A percentile compares a stretch with the other conserved stretches of the same genome.
These are phyloP conservation scores for Diaporthe sp. DNA, from an alignment of 2,329 filamentous ascomycete genomes.

Conservation along the genomic window DNA sequence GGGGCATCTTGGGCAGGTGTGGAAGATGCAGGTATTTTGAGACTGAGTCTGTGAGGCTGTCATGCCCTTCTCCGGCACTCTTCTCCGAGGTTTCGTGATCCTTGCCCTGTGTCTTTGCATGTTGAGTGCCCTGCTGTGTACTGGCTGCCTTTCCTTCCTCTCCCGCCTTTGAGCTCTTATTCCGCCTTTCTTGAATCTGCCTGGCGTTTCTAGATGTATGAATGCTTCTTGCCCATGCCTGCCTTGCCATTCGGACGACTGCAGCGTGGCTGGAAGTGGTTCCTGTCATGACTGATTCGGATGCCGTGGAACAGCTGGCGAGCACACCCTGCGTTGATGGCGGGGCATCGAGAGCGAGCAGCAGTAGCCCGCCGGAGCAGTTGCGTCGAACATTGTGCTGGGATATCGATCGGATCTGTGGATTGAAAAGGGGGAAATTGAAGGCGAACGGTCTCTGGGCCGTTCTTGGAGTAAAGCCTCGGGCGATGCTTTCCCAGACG, in stretches of 20 bases:
- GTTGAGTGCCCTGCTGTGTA: conserved; percentile 33
- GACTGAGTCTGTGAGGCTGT: conserved; percentile 61
- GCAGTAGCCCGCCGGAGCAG: conserved; percentile 68
- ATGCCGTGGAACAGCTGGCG: conserved; percentile 55
- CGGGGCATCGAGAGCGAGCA: conserved; percentile 61
- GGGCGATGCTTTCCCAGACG: conserved; percentile 39
- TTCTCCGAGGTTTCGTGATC: conserved; percentile 54
- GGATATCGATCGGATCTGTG: conserved; percentile 44
- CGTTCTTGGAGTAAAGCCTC: conserved; percentile 22
- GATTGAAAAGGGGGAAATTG: conserved; percentile 46
- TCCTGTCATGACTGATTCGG: conserved; percentile 53
- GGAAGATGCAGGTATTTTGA: conserved; percentile 73
- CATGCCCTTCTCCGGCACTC: conserved; percentile 29
- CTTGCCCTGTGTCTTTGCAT: conserved; percentile 43
- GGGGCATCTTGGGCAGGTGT: conserved; percentile 77
- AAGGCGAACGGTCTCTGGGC: conserved; percentile 44
- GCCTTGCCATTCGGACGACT: conserved; percentile 53
- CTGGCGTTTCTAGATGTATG: conserved; percentile 49
- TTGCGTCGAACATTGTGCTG: conserved; percentile 60
- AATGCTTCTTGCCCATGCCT: conserved; percentile 53
- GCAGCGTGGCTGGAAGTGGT: conserved; percentile 48
- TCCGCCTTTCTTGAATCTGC: conserved; percentile 48
- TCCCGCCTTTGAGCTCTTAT: conserved; percentile 50
- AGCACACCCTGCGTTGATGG: conserved; percentile 56
- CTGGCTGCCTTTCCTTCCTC: conserved; percentile 42